Base-by-base conservation (phyloP, 2,329 filamentous ascomycete species). In the Alternaria ethzedia region DNA sequence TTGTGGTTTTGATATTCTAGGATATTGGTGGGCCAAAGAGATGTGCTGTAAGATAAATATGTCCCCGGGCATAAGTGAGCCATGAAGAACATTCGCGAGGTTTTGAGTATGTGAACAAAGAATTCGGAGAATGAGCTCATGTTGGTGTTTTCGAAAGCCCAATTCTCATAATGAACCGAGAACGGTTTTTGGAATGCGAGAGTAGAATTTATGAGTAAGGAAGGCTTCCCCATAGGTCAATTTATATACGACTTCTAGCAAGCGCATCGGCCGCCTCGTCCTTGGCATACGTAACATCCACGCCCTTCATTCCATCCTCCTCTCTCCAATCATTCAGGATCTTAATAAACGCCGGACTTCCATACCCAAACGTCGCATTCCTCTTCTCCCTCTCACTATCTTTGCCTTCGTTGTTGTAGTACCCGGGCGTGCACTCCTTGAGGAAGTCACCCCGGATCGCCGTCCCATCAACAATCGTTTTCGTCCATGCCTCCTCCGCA, bases 391-490 rank as follows among this genome's bases (percentile, higher is more conserved):
- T 32, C 17, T 55, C 21, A 26, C 54, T 32, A 12, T 59, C 56
- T 51, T 66, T 72, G 6, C 71, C 72, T 43, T 73, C 70, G 21
- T 72, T 73, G 51, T 86, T 88, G 43, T 84, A 75, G 67, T 88
- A 88, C 12, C 83, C 80, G 0, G 86, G 86, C n/a, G 86, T 87
- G 74, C 87, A 89, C 13, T 83, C 80, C 6, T 74, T 71, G 20
- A 84, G 59, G 8, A 78, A 75, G 3, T 75, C 78, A 0, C 80
- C 79, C 43, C 83, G 80, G 26, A 79, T 79, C 8, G 74, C 75
- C 0, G 83, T 83, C 2, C 80, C 77, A 54, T 72, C 72, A 68
- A 84, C 70, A 46, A 85, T 79, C 52, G 84, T 79, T 46, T 69
- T 67, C 1, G 80, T 76, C 84, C 85, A 88, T 3, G 73, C 81